Evolutionary conservation across 169 alveolate species (phyloP), one percentile per base, ranked within the genome.

Genomic region (Plasmodium reichenowi): DNA sequence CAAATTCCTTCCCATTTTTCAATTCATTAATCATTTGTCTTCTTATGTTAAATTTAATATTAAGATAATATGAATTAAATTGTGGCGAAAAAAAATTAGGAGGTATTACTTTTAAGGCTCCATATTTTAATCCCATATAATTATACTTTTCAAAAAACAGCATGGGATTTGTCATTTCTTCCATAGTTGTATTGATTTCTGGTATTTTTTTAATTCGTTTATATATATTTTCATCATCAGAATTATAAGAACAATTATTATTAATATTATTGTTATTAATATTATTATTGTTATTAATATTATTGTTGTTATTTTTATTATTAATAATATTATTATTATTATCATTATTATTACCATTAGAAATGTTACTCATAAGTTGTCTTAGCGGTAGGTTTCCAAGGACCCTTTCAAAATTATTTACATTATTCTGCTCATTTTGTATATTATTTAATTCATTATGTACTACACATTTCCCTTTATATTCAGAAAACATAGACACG

Each of bases 101-200:
- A 10, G 97, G 97, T 15, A 93, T 70, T 3, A 95, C 93, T 72
- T 95, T 95, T 54, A 95, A 86, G 1, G 96, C 97, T 22, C 97
- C 97, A 58, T 73, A 95, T 67, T 93, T 90, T 58, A 90, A 78
- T 15, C 97, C 97, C 74, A 68, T 62, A 5, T 63, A 76, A 45
- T 68, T 48, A 74, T 88, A 89, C 60, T 83, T 93, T 64, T 72
- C 85, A 94, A 93, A 93, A 47, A 94, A 58, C 24, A 67, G 66
- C 13, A 94, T 64, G 29, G 96, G 96, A 47, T 94, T 72, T 26
- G 63, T 22, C 43, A 94, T 94, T 76, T 93, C 96, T 26, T 94
- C 96, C 50, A 60, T 87, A 48, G 97, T 94, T 29, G 97, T 93
- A 15, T 89, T 56, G 20, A 94, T 68, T 12, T 93, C 91, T 1